A percentile compares a stretch with the other conserved stretches of the same genome.
These are phyloP conservation scores for Nicotiana tabacum DNA, from an alignment of 257 asterid species.

Conservation along the genomic window DNA sequence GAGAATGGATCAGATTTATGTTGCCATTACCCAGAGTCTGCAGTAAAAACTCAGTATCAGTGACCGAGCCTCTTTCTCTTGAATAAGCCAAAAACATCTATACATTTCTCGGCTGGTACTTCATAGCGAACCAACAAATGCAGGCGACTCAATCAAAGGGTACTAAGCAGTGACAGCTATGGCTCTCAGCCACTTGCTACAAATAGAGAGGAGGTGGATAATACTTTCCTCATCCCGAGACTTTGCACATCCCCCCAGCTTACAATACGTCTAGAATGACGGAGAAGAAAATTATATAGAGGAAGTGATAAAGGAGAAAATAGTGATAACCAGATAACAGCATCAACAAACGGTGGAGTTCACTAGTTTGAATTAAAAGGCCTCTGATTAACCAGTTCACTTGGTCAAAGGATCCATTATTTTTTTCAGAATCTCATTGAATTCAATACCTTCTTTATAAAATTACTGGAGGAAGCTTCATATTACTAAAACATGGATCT, in stretches of 20 bases:
- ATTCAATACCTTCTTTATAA: background rate
- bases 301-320: background rate
- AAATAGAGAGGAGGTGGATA: background rate
- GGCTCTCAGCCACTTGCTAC: background rate
- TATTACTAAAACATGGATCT: background rate
- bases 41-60: constrained; percentile 71
- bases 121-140: constrained; percentile 17
- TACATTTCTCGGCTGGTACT: constrained; percentile 47
- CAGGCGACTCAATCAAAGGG: constrained; percentile 8
- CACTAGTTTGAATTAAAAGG: background rate
- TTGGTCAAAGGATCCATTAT: background rate
- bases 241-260: background rate
- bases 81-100: constrained; percentile 52
- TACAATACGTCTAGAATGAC: background rate
- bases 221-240: background rate
- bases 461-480: background rate
- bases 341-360: background rate
- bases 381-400: background rate
- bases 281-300: background rate
- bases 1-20: constrained; percentile 40
- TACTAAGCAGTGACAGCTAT: background rate
- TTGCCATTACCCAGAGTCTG: constrained; percentile 64
- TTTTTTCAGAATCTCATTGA: background rate
- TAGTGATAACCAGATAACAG: background rate
- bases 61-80: constrained; percentile 51